Evolutionary conservation across 2,329 filamentous ascomycete species (phyloP).

Genomic region (Aspergillus neotritici): DNA sequence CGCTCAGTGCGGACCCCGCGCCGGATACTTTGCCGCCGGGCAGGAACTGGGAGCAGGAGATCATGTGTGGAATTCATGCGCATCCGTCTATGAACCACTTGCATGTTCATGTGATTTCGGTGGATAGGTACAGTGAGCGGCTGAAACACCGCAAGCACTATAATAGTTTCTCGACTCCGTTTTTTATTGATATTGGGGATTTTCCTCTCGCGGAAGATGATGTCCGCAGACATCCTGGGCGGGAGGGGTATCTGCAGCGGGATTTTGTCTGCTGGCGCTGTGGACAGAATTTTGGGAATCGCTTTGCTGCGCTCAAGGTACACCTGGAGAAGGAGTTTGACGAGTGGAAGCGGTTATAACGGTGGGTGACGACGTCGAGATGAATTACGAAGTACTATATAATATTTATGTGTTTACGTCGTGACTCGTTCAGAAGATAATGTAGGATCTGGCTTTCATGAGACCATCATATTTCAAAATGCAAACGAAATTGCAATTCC

Average conservation of each 20-base stretch:
- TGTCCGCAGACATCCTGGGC: conserved; percentile 52
- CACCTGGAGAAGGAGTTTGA: conserved; percentile 73
- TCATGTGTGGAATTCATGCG: conserved; percentile 76
- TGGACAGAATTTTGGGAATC: conserved; percentile 64
- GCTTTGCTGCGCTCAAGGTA: conserved; percentile 66
- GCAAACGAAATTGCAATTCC: conserved; percentile 4
- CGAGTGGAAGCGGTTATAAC: conserved; percentile 62
- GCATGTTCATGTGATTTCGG: conserved; percentile 80
- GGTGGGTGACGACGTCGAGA: not conserved
- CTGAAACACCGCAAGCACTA: conserved; percentile 84
- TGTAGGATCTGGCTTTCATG: not conserved
- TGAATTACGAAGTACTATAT: not conserved
- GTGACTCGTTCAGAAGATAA: no score
- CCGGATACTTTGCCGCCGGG: conserved; percentile 58
- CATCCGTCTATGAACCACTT: conserved; percentile 87
- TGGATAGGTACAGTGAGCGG: conserved; percentile 67
- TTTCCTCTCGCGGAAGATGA: conserved; percentile 70
- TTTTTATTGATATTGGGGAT: conserved; percentile 71
- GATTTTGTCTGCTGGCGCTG: conserved; percentile 84
- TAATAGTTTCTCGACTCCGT: conserved; percentile 81
- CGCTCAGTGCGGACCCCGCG: conserved; percentile 53
- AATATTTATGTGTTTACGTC: not conserved
- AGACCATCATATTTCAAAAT: not conserved
- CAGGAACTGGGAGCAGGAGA: conserved; percentile 70
- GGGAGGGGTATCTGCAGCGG: conserved; percentile 54